Conservation (phyloP, 169 alveolate genomes). For the Amoebophrya sp. region DNA sequence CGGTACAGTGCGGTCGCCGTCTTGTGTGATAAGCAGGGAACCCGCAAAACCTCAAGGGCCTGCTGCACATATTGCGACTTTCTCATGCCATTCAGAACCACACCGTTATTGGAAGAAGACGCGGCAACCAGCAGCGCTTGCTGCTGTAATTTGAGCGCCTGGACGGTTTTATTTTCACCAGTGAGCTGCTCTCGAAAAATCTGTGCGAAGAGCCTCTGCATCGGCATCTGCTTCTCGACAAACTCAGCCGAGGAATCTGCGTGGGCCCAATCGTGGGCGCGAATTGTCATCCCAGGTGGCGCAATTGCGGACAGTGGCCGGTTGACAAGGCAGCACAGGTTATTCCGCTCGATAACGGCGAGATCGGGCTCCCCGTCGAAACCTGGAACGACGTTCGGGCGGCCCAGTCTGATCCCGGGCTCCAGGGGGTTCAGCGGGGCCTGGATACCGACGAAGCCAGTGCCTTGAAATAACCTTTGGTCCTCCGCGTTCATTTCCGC, state of each 20-base stretch:
- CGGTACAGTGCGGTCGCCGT: background rate
- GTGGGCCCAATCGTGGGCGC: background rate
- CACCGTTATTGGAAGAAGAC: background rate
- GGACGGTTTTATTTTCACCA: background rate
- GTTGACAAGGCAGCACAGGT: background rate
- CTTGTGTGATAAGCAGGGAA: background rate
- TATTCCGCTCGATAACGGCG: background rate
- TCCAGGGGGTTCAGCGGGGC: background rate
- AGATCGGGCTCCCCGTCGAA: background rate
- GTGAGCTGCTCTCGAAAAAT: background rate
- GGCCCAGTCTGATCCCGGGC: background rate
- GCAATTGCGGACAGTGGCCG: background rate
- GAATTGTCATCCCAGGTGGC: background rate
- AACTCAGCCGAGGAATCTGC: background rate
- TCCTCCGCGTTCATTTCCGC: background rate
- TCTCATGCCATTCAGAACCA: background rate
- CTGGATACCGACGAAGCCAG: background rate
- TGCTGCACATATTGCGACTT: background rate
- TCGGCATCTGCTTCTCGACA: background rate
- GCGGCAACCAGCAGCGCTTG: background rate
- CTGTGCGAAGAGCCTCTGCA: background rate
- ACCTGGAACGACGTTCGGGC: background rate
- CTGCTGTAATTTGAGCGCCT: background rate
- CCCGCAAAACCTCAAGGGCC: background rate
- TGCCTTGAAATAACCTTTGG: background rate